Conservation (phyloP, 2,329 filamentous ascomycete genomes). For the Microthyrium microscopicum region DNA sequence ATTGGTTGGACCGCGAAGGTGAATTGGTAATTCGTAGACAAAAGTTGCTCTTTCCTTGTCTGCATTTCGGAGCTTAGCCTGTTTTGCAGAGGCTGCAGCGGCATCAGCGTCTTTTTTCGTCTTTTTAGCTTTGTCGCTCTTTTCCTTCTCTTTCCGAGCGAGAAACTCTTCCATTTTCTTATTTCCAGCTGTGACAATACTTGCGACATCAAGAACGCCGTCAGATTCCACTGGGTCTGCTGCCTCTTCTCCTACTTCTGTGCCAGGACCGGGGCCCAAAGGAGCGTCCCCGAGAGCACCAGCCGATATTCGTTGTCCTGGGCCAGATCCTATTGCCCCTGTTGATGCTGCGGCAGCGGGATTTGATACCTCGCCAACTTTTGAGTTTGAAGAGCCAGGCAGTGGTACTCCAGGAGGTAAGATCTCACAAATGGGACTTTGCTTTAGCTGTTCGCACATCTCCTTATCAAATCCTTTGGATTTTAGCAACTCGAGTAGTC, state of each 20-base stretch:
- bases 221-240: constrained; percentile 42
- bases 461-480: constrained; percentile 40
- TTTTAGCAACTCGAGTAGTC: constrained; percentile 49
- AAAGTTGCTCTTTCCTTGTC: constrained; percentile 55
- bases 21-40: constrained; percentile 51
- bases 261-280: constrained; percentile 36
- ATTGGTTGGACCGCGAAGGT: constrained; percentile 36
- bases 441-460: constrained; percentile 50
- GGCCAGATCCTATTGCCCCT: constrained; percentile 30
- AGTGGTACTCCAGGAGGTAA: constrained; percentile 36
- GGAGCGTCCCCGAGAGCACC: constrained; percentile 28
- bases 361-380: constrained; percentile 23
- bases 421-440: constrained; percentile 45
- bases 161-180: constrained; percentile 67
- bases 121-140: constrained; percentile 44
- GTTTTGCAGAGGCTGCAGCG: constrained; percentile 44
- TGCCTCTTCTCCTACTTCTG: constrained; percentile 35
- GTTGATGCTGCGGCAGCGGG: constrained; percentile 41
- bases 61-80: constrained; percentile 50
- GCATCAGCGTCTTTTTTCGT: constrained; percentile 36
- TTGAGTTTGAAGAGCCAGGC: constrained; percentile 30
- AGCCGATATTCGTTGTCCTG: constrained; percentile 23
- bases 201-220: constrained; percentile 69
- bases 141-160: constrained; percentile 69
- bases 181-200: constrained; percentile 62